Percentiles rank a stretch among this genome's conserved stretches.
Evolutionary conservation across 139 green algal species (phyloP).

Genomic region (Eudorina sp.): DNA sequence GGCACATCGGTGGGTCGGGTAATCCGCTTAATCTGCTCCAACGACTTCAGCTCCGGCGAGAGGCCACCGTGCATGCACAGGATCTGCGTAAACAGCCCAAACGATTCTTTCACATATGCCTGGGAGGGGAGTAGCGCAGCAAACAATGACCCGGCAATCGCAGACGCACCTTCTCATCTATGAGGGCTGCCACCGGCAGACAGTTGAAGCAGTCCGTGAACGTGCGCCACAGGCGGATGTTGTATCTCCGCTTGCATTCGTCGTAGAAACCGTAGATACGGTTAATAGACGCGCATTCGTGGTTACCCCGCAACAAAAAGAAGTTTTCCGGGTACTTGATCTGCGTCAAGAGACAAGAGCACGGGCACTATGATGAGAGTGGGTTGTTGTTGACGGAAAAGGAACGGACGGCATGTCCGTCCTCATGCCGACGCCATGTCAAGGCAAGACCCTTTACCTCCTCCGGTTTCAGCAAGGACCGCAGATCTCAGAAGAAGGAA

Average conservation of each 20-base stretch:
- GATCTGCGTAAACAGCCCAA: slow-evolving; percentile 79
- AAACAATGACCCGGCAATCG: not conserved
- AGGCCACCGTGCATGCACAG: slow-evolving; percentile 99
- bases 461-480: too few species aligned
- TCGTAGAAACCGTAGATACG: slow-evolving; percentile 99
- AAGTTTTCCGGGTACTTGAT: slow-evolving; percentile 99
- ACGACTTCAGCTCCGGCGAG: slow-evolving; percentile 96
- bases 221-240: slow-evolving; percentile 98
- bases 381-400: not conserved
- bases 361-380: not conserved
- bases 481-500: too few species aligned
- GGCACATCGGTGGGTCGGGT: slow-evolving; percentile 96
- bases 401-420: not conserved
- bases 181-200: slow-evolving; percentile 95
- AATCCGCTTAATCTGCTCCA: slow-evolving; percentile 99
- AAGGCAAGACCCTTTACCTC: too few species aligned
- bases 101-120: not conserved
- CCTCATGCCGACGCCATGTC: slow-evolving; percentile 17
- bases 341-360: slow-evolving; percentile 60
- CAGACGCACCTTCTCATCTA: slow-evolving; percentile 95
- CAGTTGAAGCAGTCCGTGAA: slow-evolving; percentile 99
- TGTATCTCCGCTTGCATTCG: slow-evolving; percentile 99
- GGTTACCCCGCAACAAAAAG: slow-evolving; percentile 97
- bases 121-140: not conserved
- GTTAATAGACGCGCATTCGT: slow-evolving; percentile 95